Percentiles rank a stretch among this genome's conserved stretches.
phyloP scores from a whole-genome alignment of 345 rosid genomes.

The Hirschfeldia incana region DNA sequence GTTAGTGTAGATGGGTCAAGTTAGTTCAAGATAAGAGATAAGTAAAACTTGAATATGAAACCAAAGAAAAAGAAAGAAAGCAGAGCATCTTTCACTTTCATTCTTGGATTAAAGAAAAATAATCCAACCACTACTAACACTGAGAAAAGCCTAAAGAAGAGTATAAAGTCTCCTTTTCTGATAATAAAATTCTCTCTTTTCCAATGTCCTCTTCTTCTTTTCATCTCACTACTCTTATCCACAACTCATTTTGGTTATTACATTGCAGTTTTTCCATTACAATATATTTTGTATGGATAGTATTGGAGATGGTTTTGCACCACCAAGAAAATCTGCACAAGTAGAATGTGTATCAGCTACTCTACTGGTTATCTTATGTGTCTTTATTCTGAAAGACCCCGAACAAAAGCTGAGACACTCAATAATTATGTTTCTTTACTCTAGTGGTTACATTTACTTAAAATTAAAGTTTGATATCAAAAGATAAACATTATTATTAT shows the following conservation, averaged over 20 bases:
- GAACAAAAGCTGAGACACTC: neutral
- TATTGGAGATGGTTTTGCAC: neutral
- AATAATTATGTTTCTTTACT: too few species aligned
- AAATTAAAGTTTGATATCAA: too few species aligned
- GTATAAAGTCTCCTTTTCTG: constrained; percentile 30
- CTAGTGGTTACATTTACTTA: neutral
- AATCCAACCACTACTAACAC: constrained; percentile 35
- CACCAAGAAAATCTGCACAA: neutral
- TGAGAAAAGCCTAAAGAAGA: constrained; percentile 13
- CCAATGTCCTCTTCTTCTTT: constrained; percentile 15
- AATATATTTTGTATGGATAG: neutral
- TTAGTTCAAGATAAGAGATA: constrained; percentile 10
- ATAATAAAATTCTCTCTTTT: constrained; percentile 17
- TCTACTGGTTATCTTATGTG: too few species aligned
- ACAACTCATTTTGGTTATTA: neutral
- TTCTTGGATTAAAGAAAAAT: constrained; percentile 23
- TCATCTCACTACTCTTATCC: constrained; percentile 3
- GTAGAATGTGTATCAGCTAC: neutral
- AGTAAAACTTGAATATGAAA: constrained; percentile 10
- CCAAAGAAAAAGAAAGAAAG: constrained; percentile 6
- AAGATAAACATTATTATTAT: too few species aligned
- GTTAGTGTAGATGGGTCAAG: constrained; percentile 2
- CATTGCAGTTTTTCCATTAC: neutral
- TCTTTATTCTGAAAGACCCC: too few species aligned
- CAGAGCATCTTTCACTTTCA: constrained; percentile 38